A percentile compares a stretch with the other conserved stretches of the same genome.
phyloP scores from a whole-genome alignment of 495 filamentous ascomycete species.

The Xylaria telfairii region DNA sequence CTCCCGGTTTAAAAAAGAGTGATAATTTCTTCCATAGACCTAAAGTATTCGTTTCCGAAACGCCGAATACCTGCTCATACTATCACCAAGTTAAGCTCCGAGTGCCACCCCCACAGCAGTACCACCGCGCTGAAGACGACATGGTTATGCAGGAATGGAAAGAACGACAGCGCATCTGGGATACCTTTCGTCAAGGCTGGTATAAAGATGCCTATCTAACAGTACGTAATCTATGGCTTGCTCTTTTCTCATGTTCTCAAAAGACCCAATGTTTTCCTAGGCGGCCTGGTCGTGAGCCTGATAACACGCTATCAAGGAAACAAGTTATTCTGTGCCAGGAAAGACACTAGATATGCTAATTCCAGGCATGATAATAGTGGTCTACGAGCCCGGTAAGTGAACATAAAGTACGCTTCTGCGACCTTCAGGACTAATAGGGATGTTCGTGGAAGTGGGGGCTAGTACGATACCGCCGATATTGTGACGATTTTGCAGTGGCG shows the following conservation, averaged over 20 bases:
- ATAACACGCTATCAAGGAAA: not conserved
- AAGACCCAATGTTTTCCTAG: not conserved
- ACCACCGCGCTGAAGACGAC: not conserved
- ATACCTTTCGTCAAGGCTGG: not conserved
- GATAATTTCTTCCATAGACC: slow-evolving; percentile 9
- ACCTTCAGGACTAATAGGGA: not conserved
- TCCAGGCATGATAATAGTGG: not conserved
- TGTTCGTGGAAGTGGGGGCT: not conserved
- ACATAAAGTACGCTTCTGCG: not conserved
- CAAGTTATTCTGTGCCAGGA: not conserved
- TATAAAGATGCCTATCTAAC: not conserved
- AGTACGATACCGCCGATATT: accelerated
- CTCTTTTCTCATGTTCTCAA: not conserved
- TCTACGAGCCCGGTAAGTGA: not conserved
- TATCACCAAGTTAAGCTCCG: not conserved
- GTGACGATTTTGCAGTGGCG: not conserved
- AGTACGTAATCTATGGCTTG: not conserved
- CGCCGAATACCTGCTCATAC: not conserved
- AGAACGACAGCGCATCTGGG: not conserved
- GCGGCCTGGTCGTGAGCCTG: too few relatives aligned
- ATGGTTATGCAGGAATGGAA: not conserved
- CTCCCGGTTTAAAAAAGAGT: not conserved
- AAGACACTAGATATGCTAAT: not conserved
- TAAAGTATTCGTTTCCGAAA: not conserved
- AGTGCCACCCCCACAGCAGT: not conserved